Evolutionary conservation across 441 rosid species (phyloP), one percentile per base, ranked within the genome.

Genomic region (Euphorbia corollata): DNA sequence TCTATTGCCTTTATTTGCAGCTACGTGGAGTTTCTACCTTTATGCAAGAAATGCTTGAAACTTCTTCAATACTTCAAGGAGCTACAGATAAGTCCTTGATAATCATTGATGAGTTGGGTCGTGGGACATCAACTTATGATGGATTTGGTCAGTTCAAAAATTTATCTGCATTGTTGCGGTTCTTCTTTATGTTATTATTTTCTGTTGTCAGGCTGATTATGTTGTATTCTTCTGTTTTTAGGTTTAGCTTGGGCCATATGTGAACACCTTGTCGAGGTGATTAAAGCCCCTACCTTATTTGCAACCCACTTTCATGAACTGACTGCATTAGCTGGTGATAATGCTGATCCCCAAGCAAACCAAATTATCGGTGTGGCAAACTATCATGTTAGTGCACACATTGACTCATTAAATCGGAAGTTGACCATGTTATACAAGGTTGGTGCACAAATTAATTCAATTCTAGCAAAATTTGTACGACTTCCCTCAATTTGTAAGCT

Each of bases 241-340:
- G 99, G 98, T 81, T 81, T 92, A 71, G 99, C 99, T 6, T 92
- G 99, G 99, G 99, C 96, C 68, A 95, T 95, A 73, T 95, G 99
- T 19, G 99, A 92, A 83, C 91, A 95, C 83, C 84, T 95, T 68
- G 86, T 90, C 68, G 86, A 86, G 81, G 95, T 75, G 79, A 86
- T 88, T 71, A 88, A 87, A 79, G 96, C 99, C 32, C 98, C 99
- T 20, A 86, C 97, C 12, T 72, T 95, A 69, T 95, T 95, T 69
- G 99, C 99, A 59, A 92, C 98, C 61, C 99, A 95, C 83, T 95
- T 95, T 78, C 99, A 92, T 70, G 99, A 95, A 76, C 84, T 92
- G 79, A 95, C 99, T 78, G 97, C 92, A 41, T 80, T 95, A 80
- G 91, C 90, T 64, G 78, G 81, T 78, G 41, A 36, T 5, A 87